These are phyloP conservation scores for Platismatia glauca DNA, from an alignment of 495 filamentous ascomycete species.

Conservation along the genomic window DNA sequence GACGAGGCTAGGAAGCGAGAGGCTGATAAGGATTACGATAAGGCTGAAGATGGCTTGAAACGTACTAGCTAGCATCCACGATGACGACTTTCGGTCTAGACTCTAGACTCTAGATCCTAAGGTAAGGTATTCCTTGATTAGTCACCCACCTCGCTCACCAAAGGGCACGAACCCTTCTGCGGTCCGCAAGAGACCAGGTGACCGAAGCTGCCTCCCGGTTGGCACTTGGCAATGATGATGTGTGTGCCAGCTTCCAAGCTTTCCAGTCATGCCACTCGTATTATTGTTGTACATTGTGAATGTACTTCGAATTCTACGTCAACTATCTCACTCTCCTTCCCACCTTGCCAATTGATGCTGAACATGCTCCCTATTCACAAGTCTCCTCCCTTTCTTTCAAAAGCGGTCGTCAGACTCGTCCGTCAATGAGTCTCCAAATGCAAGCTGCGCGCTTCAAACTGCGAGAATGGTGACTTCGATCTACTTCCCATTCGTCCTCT, in stretches of 20 bases:
- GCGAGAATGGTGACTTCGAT: background rate
- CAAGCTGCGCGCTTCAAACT: background rate
- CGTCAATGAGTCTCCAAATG: background rate
- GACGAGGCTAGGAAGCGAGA: background rate
- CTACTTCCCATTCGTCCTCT: background rate
- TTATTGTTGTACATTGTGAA: no score
- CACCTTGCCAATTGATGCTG: background rate
- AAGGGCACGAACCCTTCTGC: no score
- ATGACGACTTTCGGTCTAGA: background rate
- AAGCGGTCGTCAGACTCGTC: background rate
- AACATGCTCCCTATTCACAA: background rate
- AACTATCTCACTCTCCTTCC: background rate
- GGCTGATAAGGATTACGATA: background rate
- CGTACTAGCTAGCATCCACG: background rate
- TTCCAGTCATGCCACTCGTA: background rate
- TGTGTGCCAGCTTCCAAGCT: background rate
- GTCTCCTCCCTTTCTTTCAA: background rate
- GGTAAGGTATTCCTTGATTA: no score
- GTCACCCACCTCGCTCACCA: no score
- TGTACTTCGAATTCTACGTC: no score
- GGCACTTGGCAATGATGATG: no score
- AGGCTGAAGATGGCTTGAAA: background rate
- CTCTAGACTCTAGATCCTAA: no score
- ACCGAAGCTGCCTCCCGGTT: constrained; percentile 3
- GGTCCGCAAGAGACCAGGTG: background rate